Evolutionary conservation across 768 basidiomycete genomes (phyloP), one percentile per base, ranked within the genome.

Genomic region (Trametes coccinea): DNA sequence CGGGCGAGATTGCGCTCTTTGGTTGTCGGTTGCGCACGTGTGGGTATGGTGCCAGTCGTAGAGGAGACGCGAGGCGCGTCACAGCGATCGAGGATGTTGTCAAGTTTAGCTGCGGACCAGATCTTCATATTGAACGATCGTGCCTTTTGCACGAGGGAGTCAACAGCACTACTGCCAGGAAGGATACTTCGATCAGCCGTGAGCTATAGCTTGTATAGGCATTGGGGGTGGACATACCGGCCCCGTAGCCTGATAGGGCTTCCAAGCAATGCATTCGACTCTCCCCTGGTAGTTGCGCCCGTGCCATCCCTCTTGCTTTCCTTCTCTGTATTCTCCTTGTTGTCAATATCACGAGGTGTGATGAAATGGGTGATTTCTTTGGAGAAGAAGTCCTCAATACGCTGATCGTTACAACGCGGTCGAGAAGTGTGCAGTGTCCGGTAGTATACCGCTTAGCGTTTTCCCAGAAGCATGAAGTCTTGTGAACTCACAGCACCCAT

Each of bases 371-470:
- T 95, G 29, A 96, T 85, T 50, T 85, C 82, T 50, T 81, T 86
- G 33, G 90, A 92, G 74, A 98, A 95, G 80, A 97, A 97, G 62
- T 87, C 83, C 52, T 96, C 93, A 58, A 93, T 83, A 58, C 79
- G 80, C 97, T 98, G 69, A 39, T 11, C 10, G 37, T 5, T 14
- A 44, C 6, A 37, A 11, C 34, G 34, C 11, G 34, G 34, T 11
- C 34, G 11, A 37, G 34, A 37, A 37, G 34, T 37, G 34, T 37
- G 11, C 5, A 6, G 34, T 37, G 5, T 37, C 34, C 34, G 34
- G 34, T 37, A 37, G 5, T 5, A 11, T 31, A 57, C 14, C 5
- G 41, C 41, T 43, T n/a, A 43, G 41, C 41, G 13, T 43, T n/a
- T 8, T 16, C 14, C 5, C 41, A 14, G 0, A 16, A 16, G 41